Evolutionary conservation across 1,139 yeast species (phyloP).

Genomic region (Entelexis paramagnoliae): DNA sequence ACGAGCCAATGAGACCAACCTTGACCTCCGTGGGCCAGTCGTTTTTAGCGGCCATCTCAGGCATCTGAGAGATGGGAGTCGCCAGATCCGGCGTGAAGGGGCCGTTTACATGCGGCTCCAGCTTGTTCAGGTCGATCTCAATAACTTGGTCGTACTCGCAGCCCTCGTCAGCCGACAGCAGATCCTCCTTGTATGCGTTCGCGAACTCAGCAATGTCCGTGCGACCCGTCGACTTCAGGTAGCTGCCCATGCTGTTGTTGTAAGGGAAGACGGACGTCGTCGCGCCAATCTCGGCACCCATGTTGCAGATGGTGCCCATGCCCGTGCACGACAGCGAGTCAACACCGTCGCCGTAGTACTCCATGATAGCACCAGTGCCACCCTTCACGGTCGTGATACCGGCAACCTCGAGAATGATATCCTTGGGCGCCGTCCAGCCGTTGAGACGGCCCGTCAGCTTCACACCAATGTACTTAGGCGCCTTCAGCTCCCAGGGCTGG

Average conservation of each 20-base stretch:
- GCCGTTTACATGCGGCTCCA: slow-evolving; percentile 88
- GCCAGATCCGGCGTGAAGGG: slow-evolving; percentile 93
- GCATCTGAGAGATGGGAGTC: slow-evolving; percentile 69
- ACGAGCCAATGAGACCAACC: slow-evolving; percentile 93
- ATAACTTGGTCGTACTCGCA: slow-evolving; percentile 76
- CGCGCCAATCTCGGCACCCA: slow-evolving; percentile 99
- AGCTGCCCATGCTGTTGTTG: slow-evolving; percentile 72
- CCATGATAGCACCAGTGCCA: slow-evolving; percentile 93
- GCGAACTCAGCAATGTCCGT: slow-evolving; percentile 55
- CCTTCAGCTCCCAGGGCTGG: slow-evolving; percentile 98
- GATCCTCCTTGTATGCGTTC: slow-evolving; percentile 44
- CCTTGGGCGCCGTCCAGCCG: slow-evolving; percentile 96
- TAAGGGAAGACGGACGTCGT: slow-evolving; percentile 97
- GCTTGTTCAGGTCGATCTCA: slow-evolving; percentile 60
- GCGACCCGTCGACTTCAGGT: slow-evolving; percentile 63
- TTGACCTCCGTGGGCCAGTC: slow-evolving; percentile 73
- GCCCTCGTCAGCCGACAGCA: slow-evolving; percentile 68
- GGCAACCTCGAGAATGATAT: slow-evolving; percentile 81
- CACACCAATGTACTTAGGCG: slow-evolving; percentile 87
- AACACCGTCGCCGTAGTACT: slow-evolving; percentile 91
- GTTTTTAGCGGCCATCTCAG: slow-evolving; percentile 46
- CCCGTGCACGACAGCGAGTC: slow-evolving; percentile 96
- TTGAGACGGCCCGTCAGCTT: slow-evolving; percentile 73
- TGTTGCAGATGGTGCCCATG: slow-evolving; percentile 98
- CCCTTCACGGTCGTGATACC: slow-evolving; percentile 90